Percentiles rank a stretch among this genome's conserved stretches.
Conservation (phyloP, 805 yeast genomes). For the Kodamaea lidongshanica region DNA sequence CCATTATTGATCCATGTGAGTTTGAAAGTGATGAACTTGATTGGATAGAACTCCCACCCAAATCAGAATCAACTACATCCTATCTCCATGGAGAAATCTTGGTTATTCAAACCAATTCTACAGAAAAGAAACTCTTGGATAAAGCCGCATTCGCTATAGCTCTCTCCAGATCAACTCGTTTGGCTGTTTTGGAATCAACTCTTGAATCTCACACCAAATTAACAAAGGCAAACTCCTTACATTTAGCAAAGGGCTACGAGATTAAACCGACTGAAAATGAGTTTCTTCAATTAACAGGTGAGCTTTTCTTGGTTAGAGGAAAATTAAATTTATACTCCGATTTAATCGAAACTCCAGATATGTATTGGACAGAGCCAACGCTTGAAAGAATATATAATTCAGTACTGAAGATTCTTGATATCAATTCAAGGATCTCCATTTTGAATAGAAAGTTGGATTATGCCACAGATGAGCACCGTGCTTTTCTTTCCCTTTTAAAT, state of each 20-base stretch:
- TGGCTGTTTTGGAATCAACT: conserved; percentile 70
- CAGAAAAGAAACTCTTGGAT: conserved; percentile 52
- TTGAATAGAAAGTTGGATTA: conserved; percentile 83
- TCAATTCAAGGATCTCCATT: conserved; percentile 69
- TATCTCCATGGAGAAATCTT: conserved; percentile 65
- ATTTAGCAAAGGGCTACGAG: conserved; percentile 55
- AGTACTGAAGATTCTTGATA: conserved; percentile 67
- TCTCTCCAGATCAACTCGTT: conserved; percentile 75
- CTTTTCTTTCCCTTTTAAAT: conserved; percentile 64
- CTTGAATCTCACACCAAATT: conserved; percentile 62
- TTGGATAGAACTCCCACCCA: conserved; percentile 44
- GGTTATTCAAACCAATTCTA: conserved; percentile 48
- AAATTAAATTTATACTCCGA: conserved; percentile 81
- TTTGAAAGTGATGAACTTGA: conserved; percentile 86
- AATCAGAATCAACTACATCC: conserved; percentile 12
- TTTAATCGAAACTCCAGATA: conserved; percentile 84
- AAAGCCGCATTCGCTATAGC: conserved; percentile 89
- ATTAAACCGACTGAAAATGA: conserved; percentile 47
- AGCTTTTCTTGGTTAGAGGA: conserved; percentile 70
- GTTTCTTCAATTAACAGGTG: conserved; percentile 64
- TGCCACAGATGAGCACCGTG: conserved; percentile 82
- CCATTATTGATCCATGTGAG: conserved; percentile 37
- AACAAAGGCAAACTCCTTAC: conserved; percentile 60
- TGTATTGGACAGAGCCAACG: conserved; percentile 89
- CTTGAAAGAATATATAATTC: conserved; percentile 69